phyloP scores from a whole-genome alignment of 2,329 filamentous ascomycete species.

The Ceratocystis papillata region DNA sequence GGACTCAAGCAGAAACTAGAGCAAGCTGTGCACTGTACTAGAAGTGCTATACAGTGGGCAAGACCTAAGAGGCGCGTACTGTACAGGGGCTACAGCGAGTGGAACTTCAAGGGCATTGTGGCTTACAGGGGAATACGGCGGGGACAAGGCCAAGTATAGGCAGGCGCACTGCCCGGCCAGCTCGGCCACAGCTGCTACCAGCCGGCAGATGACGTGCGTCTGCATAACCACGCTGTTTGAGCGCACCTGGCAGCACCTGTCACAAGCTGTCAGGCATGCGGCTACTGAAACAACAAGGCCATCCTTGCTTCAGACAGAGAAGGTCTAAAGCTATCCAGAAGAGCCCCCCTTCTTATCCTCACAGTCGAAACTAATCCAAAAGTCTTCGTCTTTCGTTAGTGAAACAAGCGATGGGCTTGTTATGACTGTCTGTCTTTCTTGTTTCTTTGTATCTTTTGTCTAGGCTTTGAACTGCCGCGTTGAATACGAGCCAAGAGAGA shows the following conservation, averaged over 20 bases:
- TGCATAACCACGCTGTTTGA: not conserved
- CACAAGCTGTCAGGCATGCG: not conserved
- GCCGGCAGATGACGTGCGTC: not conserved
- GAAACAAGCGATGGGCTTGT: slow-evolving; percentile 1
- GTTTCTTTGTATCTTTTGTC: not conserved
- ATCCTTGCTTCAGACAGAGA: not conserved
- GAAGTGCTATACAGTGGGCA: no score
- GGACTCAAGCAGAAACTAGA: not conserved
- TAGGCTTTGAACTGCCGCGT: not conserved
- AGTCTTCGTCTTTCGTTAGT: not conserved
- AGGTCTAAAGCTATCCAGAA: not conserved
- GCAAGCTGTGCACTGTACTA: no score
- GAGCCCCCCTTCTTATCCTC: not conserved
- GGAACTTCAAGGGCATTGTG: no score
- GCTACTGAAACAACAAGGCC: not conserved
- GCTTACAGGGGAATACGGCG: no score
- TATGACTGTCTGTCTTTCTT: not conserved
- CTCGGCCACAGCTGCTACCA: not conserved
- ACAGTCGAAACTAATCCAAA: not conserved
- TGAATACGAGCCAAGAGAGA: not conserved
- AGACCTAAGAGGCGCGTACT: no score
- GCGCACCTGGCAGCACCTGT: not conserved
- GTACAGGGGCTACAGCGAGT: no score
- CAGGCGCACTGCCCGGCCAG: not conserved
- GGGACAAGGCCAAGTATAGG: not conserved